phyloP scores from a whole-genome alignment of 2,329 filamentous ascomycete genomes.

The Alternaria triticimaculans region DNA sequence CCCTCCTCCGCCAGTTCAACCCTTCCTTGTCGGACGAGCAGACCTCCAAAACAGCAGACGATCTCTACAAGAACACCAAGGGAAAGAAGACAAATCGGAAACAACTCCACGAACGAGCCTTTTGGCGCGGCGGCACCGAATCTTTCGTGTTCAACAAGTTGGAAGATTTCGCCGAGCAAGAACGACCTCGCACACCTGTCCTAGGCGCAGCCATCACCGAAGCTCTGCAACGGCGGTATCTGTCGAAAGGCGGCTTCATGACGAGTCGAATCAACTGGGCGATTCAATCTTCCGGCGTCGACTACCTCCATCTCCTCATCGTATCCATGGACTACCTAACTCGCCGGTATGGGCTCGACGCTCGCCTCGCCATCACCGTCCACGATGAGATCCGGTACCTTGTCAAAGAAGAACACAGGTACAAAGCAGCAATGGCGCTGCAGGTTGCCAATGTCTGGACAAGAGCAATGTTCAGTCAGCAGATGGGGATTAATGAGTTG shows the following conservation, averaged over 20 bases:
- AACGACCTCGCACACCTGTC: slow-evolving; percentile 86
- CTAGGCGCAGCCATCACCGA: slow-evolving; percentile 95
- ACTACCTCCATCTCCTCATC: slow-evolving; percentile 94
- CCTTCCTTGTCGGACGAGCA: slow-evolving; percentile 79
- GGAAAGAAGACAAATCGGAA: slow-evolving; percentile 83
- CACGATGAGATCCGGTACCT: slow-evolving; percentile 98
- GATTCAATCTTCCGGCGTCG: slow-evolving; percentile 95
- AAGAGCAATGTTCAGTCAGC: slow-evolving; percentile 94
- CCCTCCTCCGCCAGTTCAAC: slow-evolving; percentile 91
- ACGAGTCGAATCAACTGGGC: slow-evolving; percentile 99
- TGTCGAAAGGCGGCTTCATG: slow-evolving; percentile 90
- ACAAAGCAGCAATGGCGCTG: slow-evolving; percentile 87
- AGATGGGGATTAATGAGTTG: slow-evolving; percentile 93
- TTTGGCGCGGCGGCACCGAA: slow-evolving; percentile 96
- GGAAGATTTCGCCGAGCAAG: slow-evolving; percentile 96
- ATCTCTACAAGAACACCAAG: slow-evolving; percentile 88
- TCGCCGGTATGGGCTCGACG: slow-evolving; percentile 81
- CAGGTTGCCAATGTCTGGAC: slow-evolving; percentile 97
- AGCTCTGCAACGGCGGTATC: slow-evolving; percentile 85
- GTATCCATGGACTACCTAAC: slow-evolving; percentile 93
- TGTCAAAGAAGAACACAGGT: slow-evolving; percentile 83
- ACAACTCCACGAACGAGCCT: slow-evolving; percentile 72
- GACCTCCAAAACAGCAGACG: slow-evolving; percentile 76
- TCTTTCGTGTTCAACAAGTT: slow-evolving; percentile 98
- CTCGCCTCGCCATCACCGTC: slow-evolving; percentile 89